A percentile compares a stretch with the other conserved stretches of the same genome.
These are phyloP conservation scores for Hypoxylon crocopeplum DNA, from an alignment of 495 filamentous ascomycete genomes.

Conservation along the genomic window DNA sequence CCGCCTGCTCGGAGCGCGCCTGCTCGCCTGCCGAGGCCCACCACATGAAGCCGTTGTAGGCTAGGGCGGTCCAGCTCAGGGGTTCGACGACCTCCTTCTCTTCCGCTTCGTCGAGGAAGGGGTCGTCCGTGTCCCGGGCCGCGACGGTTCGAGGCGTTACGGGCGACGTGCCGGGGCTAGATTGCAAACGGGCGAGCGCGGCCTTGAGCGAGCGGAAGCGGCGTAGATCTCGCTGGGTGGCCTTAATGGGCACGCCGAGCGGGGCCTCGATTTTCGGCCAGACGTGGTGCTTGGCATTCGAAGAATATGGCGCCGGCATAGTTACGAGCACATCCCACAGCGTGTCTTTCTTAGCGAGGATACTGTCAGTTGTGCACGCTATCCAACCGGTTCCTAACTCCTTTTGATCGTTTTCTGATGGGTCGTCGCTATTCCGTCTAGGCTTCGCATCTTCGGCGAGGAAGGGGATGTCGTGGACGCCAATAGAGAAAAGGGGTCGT, in stretches of 20 bases:
- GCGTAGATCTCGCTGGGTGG: conserved; percentile 87
- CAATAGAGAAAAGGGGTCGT: conserved; percentile 87
- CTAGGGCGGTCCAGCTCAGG: conserved; percentile 85
- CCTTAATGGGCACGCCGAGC: conserved; percentile 69
- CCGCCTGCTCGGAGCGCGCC: conserved; percentile 59
- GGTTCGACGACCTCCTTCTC: conserved; percentile 71
- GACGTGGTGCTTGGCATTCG: conserved; percentile 61
- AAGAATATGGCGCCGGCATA: conserved; percentile 67
- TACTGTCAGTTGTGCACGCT: conserved; percentile 92
- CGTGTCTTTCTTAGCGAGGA: conserved; percentile 80
- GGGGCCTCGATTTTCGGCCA: conserved; percentile 81
- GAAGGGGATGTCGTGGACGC: conserved; percentile 88
- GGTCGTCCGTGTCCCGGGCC: conserved; percentile 35
- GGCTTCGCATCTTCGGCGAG: conserved; percentile 62
- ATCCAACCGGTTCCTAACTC: conserved; percentile 77
- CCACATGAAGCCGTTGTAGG: conserved; percentile 95
- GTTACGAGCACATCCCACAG: conserved; percentile 90
- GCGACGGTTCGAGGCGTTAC: conserved; percentile 39
- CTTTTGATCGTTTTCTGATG: conserved; percentile 33
- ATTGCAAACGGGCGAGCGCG: conserved; percentile 64
- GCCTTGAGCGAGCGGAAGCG: conserved; percentile 75
- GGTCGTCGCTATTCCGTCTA: conserved; percentile 37
- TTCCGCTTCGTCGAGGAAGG: conserved; percentile 53
- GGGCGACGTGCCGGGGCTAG: conserved; percentile 29
- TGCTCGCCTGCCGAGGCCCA: conserved; percentile 96